Conservation (phyloP, 2,329 filamentous ascomycete species). For the Microthyrium microscopicum region DNA sequence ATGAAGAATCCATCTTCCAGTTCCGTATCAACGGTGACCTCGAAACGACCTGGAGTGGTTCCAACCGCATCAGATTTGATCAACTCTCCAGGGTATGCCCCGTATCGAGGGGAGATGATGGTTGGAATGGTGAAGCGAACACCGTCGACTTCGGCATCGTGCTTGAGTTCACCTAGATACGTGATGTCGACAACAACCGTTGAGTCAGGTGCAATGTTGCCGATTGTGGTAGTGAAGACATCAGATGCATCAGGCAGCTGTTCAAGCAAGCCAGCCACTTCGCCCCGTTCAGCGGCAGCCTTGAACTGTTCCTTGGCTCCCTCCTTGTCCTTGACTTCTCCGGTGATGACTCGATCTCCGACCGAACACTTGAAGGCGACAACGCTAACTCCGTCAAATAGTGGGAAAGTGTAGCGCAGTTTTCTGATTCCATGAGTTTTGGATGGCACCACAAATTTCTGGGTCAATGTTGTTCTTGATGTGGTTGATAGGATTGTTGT, state of each 20-base stretch:
- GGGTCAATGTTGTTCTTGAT: slow-evolving; percentile 33
- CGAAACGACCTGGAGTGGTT: slow-evolving; percentile 24
- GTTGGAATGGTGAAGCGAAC: slow-evolving; percentile 54
- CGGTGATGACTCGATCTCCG: slow-evolving; percentile 41
- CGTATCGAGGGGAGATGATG: slow-evolving; percentile 50
- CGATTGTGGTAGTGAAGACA: slow-evolving; percentile 50
- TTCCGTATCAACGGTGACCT: slow-evolving; percentile 42
- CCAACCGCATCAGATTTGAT: slow-evolving; percentile 9
- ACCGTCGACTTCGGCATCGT: slow-evolving; percentile 51
- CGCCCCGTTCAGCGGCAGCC: slow-evolving; percentile 38
- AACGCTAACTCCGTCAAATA: slow-evolving; percentile 57
- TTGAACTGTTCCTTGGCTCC: slow-evolving; percentile 44
- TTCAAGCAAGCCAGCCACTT: slow-evolving; percentile 49
- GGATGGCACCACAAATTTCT: slow-evolving; percentile 46
- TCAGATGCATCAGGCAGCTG: slow-evolving; percentile 43
- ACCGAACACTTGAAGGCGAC: slow-evolving; percentile 50
- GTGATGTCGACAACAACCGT: slow-evolving; percentile 43
- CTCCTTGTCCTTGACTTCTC: slow-evolving; percentile 49
- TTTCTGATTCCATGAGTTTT: slow-evolving; percentile 29
- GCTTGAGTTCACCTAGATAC: slow-evolving; percentile 55
- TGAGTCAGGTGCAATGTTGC: slow-evolving; percentile 45
- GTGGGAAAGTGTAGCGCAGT: slow-evolving; percentile 50
- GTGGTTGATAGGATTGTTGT: slow-evolving; percentile 43
- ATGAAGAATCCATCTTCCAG: slow-evolving; percentile 41
- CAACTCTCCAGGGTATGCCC: slow-evolving; percentile 26